phyloP scores from a whole-genome alignment of 2,329 filamentous ascomycete genomes.

The Chaetothyriales sp. region DNA sequence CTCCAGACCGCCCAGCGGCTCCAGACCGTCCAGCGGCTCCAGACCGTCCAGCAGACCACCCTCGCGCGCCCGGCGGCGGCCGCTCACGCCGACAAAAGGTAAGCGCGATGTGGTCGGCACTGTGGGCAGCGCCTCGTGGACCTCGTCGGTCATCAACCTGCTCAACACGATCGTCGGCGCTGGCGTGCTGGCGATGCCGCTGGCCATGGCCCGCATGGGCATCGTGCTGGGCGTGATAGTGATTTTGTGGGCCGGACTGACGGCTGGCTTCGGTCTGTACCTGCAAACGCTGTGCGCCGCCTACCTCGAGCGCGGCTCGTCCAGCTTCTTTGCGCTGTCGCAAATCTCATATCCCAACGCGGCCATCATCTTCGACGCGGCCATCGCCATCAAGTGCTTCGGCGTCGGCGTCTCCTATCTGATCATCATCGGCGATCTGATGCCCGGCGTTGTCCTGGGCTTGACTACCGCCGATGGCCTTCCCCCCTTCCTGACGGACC shows the following conservation, averaged over 20 bases:
- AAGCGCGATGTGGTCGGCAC: slow-evolving; percentile 54
- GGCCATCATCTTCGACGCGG: slow-evolving; percentile 85
- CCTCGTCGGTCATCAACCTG: slow-evolving; percentile 86
- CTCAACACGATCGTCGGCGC: slow-evolving; percentile 95
- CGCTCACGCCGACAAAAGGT: slow-evolving; percentile 24
- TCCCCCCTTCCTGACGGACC: slow-evolving; percentile 65
- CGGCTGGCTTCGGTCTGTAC: slow-evolving; percentile 84
- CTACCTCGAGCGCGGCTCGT: slow-evolving; percentile 76
- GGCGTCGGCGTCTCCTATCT: slow-evolving; percentile 94
- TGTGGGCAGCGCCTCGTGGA: slow-evolving; percentile 67
- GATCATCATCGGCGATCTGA: slow-evolving; percentile 96
- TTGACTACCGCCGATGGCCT: slow-evolving; percentile 54
- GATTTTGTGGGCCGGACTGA: slow-evolving; percentile 81
- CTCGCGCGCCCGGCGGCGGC: slow-evolving; percentile 12
- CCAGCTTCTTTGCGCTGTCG: slow-evolving; percentile 92
- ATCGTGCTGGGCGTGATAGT: slow-evolving; percentile 71
- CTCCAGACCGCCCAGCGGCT: slow-evolving; percentile 5
- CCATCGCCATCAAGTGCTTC: slow-evolving; percentile 96
- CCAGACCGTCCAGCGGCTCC: slow-evolving; percentile 5
- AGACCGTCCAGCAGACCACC: slow-evolving; percentile 9
- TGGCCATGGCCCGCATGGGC: slow-evolving; percentile 89
- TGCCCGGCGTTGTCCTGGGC: slow-evolving; percentile 83
- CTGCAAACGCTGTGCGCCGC: slow-evolving; percentile 84
- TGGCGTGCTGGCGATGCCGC: slow-evolving; percentile 89
- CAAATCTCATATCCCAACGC: slow-evolving; percentile 96